A percentile compares a stretch with the other conserved stretches of the same genome.
phyloP scores from a whole-genome alignment of 192 early-diverging fungal genomes.

The Thamnidium elegans region DNA sequence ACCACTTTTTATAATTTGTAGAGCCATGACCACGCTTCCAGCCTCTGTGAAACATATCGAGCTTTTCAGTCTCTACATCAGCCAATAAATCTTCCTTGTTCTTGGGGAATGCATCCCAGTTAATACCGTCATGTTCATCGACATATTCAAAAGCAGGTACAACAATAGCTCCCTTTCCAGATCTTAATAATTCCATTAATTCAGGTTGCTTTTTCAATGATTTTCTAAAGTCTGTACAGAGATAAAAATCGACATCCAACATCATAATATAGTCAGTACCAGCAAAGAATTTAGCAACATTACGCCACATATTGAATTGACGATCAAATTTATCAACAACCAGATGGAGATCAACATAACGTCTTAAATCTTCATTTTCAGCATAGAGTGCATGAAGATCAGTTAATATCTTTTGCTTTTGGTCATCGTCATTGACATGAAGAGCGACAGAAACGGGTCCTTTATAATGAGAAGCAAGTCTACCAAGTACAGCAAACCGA shows the following conservation, averaged over 20 bases:
- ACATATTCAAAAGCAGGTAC: conserved; percentile 60
- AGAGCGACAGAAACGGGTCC: conserved; percentile 59
- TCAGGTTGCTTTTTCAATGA: conserved; percentile 31
- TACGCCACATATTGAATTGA: conserved; percentile 67
- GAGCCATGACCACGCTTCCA: conserved; percentile 54
- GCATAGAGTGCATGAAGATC: conserved; percentile 47
- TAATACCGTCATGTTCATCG: conserved; percentile 46
- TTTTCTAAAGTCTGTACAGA: conserved; percentile 52
- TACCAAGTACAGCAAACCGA: conserved; percentile 46
- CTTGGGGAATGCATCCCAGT: conserved; percentile 48
- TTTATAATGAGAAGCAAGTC: conserved; percentile 46
- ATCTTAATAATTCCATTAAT: conserved; percentile 44
- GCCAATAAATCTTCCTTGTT: conserved; percentile 43
- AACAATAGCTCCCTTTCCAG: conserved; percentile 47
- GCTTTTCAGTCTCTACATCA: conserved; percentile 40
- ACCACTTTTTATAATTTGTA: conserved; percentile 53
- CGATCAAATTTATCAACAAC: conserved; percentile 59
- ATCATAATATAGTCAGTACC: conserved; percentile 56
- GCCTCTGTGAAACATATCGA: conserved; percentile 56
- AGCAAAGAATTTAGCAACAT: conserved; percentile 61
- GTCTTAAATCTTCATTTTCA: conserved; percentile 41
- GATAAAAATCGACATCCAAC: conserved; percentile 60
- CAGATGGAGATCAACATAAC: conserved; percentile 57
- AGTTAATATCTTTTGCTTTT: conserved; percentile 41
- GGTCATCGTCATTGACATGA: conserved; percentile 54